A percentile compares a stretch with the other conserved stretches of the same genome.
Evolutionary conservation across 306 rosid species (phyloP).

Genomic region (Argentina anserina): DNA sequence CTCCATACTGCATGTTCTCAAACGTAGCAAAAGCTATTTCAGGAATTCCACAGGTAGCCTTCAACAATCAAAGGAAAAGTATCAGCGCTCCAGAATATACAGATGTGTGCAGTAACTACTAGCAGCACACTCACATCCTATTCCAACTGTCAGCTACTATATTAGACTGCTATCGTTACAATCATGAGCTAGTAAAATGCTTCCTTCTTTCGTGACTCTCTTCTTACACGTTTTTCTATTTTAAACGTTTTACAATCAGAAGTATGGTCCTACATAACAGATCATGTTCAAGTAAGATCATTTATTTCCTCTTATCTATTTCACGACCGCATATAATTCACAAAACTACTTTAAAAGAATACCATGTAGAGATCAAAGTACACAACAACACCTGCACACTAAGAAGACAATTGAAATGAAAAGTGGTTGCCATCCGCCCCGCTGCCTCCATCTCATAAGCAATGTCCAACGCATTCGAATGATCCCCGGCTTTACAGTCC

Average conservation of each 20-base stretch:
- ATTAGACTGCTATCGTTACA: background rate
- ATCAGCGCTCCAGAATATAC: conserved; percentile 28
- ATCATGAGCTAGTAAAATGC: background rate
- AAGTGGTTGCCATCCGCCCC: conserved; percentile 95
- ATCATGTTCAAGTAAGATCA: background rate
- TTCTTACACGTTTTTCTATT: background rate
- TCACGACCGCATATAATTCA: background rate
- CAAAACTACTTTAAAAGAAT: background rate
- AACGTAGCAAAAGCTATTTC: conserved; percentile 90
- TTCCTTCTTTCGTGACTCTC: background rate
- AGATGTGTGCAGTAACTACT: background rate
- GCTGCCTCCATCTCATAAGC: conserved; percentile 95
- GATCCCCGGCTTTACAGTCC: conserved; percentile 81
- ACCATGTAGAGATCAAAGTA: background rate
- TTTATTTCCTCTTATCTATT: background rate
- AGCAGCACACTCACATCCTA: background rate
- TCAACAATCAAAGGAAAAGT: conserved; percentile 27
- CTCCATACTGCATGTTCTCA: conserved; percentile 98
- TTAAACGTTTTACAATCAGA: background rate
- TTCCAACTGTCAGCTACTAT: background rate
- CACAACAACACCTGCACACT: conserved; percentile 70
- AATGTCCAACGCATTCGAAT: conserved; percentile 82
- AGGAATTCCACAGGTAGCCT: conserved; percentile 97
- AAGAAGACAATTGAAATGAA: conserved; percentile 84
- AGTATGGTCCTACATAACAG: background rate